Percentiles rank a stretch among this genome's conserved stretches.
These are phyloP conservation scores for Monilinia polystroma DNA, from an alignment of 2,329 filamentous ascomycete genomes.

Conservation along the genomic window DNA sequence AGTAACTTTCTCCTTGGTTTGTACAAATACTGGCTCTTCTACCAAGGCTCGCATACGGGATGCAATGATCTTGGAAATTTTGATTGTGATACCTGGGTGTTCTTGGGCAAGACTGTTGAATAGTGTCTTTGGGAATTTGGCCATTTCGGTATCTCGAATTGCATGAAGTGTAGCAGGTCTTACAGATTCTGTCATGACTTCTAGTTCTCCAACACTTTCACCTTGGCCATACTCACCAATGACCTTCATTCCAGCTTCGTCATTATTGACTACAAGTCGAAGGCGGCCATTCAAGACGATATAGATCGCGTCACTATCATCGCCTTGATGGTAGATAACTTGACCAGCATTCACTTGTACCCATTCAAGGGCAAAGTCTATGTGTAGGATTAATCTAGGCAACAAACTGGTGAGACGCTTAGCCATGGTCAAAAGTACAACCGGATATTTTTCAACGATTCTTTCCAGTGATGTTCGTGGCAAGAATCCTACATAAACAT, in stretches of 20 bases:
- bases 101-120: constrained; percentile 98
- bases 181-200: constrained; percentile 91
- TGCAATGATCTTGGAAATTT: constrained; percentile 97
- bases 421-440: constrained; percentile 91
- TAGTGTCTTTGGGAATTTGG: constrained; percentile 90
- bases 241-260: constrained; percentile 79
- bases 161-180: constrained; percentile 92
- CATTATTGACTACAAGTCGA: constrained; percentile 77
- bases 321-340: constrained; percentile 87
- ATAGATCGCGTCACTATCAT: constrained; percentile 98
- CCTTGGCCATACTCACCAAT: constrained; percentile 94
- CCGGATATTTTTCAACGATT: constrained; percentile 89
- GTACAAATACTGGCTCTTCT: constrained; percentile 71
- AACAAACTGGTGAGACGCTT: constrained; percentile 89
- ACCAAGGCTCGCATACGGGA: constrained; percentile 88
- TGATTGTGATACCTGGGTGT: constrained; percentile 97
- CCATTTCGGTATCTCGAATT: constrained; percentile 93
- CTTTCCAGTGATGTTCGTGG: constrained; percentile 82
- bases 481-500: constrained; percentile 95
- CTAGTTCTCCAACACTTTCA: constrained; percentile 94
- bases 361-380: constrained; percentile 98
- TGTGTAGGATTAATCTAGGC: constrained; percentile 87
- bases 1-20: constrained; percentile 61
- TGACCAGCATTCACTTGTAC: constrained; percentile 94
- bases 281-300: constrained; percentile 93